Base-by-base conservation (phyloP, 352 stramenopile species). In the Globisporangium spiculum region DNA sequence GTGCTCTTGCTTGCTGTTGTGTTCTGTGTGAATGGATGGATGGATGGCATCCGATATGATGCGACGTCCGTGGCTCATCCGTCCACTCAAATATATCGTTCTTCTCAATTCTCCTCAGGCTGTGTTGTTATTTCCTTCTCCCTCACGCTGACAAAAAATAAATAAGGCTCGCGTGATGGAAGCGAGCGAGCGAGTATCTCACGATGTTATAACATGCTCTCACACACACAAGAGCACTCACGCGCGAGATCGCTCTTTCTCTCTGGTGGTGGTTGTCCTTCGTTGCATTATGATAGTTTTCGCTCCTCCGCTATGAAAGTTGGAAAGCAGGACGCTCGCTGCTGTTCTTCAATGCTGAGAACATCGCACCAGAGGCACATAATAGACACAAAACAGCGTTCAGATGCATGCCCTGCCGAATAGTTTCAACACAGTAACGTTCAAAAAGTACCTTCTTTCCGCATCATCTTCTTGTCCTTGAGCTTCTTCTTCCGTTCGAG, bases 401-500 rank as follows among this genome's bases (percentile, higher is more conserved):
- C 24, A 63, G 53, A 4, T 61, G 5, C 44, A n/a, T 50, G 5
- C 18, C 5, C 44, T 50, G n/a, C 44, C 4, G 7, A 52, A 8
- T 8, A 52, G 6, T 52, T 24, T 4, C 44, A 57, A 10, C n/a
- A 55, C 24, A 24, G 26, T 24, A 14, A 16, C 24, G 1, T 32
- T 5, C 16, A 22, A 50, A 50, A 20, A 22, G 52, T 48, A 87
- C 81, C 85, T 77, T 90, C 80, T 69, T 81, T 75, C 54, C 83
- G 81, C 68, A 90, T 73, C 26, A 79, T 70, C 63, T 92, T 93
- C 75, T 91, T 91, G 55, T 88, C 78, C 20, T 85, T 86, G 66
- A 89, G 77, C 61, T 88, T 91, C 58, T 80, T 85, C 74, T 92
- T 92, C 2, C 82, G 76, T 56, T 88, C 78, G 56, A 87, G 57